Evolutionary conservation across 768 basidiomycete genomes (phyloP), one percentile per base, ranked within the genome.

Genomic region (Lactarius vividus): DNA sequence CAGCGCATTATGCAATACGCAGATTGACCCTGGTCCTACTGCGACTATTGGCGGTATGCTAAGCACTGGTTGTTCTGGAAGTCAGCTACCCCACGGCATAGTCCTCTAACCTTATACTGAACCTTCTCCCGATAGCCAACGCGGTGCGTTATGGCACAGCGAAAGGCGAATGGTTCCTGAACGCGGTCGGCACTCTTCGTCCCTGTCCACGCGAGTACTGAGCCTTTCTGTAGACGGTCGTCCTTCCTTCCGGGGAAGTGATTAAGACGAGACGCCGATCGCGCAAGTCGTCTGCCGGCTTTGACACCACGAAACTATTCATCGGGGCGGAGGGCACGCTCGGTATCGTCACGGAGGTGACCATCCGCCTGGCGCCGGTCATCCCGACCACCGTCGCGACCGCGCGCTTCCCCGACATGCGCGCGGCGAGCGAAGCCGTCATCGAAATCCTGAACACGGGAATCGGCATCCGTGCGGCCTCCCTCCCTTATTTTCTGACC

Each of bases 261-360:
- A 95, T 97, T 73, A 95, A 95, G 73, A 97, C 95, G 2, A 85
- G 94, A 3, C 78, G 82, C 28, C 80, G 90, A 31, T 82, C 90
- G 3, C 79, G 93, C 39, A 96, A 97, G 73, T 93, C 89, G 0
- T 88, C 93, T 0, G 92, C 94, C 0, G 94, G 95, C 1, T 94
- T 90, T 66, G 94, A 96, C 71, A 77, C 82, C 1, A 94, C 91
- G 0, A 94, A 94, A 65, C 72, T 94, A 7, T 94, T 96, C 75
- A 89, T 95, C 57, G 94, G 94, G 28, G 92, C 92, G 0, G 85
- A 87, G 66, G 85, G 87, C 2, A 91, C 94, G 0, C 79, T 96
- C 28, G 95, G 95, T 1, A 92, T 97, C 59, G 83, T 97, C 20
- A 95, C 93, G 0, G 94, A 97, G 80, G 91, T 88, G 10, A 96